Conservation (phyloP, 2,329 filamentous ascomycete species). For the Arthrobotrys pseudoclavata region DNA sequence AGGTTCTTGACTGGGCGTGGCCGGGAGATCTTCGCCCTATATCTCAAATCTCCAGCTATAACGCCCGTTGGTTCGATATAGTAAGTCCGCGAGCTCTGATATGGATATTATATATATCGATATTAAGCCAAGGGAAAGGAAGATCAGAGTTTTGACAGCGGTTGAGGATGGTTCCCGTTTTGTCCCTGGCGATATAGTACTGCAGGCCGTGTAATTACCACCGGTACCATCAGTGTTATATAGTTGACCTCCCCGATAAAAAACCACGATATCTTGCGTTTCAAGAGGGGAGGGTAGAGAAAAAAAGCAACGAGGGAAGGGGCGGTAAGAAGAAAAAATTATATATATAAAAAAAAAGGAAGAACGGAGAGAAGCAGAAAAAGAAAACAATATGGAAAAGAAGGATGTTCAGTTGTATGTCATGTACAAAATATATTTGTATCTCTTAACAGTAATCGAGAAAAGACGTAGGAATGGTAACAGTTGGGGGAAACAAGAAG, state of each 20-base stretch:
- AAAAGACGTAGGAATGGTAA: constrained; percentile 1
- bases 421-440: constrained; percentile 30
- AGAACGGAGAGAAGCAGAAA: neutral
- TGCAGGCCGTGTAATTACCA: constrained; percentile 59
- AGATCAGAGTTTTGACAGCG: constrained; percentile 59
- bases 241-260: constrained; percentile 53
- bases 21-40: constrained; percentile 60
- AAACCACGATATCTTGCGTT: constrained; percentile 53
- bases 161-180: constrained; percentile 53
- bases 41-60: constrained; percentile 40
- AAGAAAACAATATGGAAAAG: neutral
- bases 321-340: constrained; percentile 4
- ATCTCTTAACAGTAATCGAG: neutral
- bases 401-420: constrained; percentile 33
- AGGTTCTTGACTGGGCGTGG: constrained; percentile 21
- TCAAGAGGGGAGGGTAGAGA: constrained; percentile 47
- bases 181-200: constrained; percentile 57
- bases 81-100: constrained; percentile 2
- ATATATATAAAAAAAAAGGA: constrained; percentile 12
- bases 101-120: neutral
- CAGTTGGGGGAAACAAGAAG: neutral
- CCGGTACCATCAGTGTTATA: constrained; percentile 55
- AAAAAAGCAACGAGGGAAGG: constrained; percentile 24
- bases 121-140: constrained; percentile 29
- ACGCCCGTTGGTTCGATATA: constrained; percentile 25